Conservation (phyloP, 1,284 basidiomycete genomes). For the Rugosomyces carneus region DNA sequence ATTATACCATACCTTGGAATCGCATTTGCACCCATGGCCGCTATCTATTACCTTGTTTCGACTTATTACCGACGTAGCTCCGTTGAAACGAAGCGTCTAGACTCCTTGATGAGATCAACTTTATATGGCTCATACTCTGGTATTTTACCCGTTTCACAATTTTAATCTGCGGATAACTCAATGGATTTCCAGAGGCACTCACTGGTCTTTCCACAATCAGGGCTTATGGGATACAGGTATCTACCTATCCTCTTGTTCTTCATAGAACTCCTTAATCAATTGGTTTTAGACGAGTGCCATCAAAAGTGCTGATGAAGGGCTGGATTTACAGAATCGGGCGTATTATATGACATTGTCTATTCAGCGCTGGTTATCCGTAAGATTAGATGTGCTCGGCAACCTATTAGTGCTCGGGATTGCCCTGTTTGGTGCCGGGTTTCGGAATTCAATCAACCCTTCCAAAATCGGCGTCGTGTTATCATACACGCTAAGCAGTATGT, state of each 20-base stretch:
- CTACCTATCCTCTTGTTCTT: not conserved
- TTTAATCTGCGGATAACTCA: not conserved
- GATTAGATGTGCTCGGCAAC: slow-evolving; percentile 65
- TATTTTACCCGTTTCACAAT: slow-evolving; percentile 13
- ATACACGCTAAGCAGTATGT: slow-evolving; percentile 55
- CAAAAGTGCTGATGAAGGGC: slow-evolving; percentile 42
- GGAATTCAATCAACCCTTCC: slow-evolving; percentile 35
- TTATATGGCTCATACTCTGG: slow-evolving; percentile 50
- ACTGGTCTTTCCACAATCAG: slow-evolving; percentile 41
- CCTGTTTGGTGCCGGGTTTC: slow-evolving; percentile 56
- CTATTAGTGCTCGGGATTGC: slow-evolving; percentile 68
- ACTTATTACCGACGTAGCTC: slow-evolving; percentile 51
- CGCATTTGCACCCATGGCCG: slow-evolving; percentile 46
- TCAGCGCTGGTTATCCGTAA: slow-evolving; percentile 53
- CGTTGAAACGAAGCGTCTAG: slow-evolving; percentile 64
- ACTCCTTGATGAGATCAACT: slow-evolving; percentile 60
- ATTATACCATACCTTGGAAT: slow-evolving; percentile 59
- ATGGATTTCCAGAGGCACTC: slow-evolving; percentile 29
- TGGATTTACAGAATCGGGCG: slow-evolving; percentile 72
- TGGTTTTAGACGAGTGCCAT: slow-evolving; percentile 39
- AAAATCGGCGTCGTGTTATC: slow-evolving; percentile 57
- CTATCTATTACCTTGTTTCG: slow-evolving; percentile 44
- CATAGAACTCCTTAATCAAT: not conserved
- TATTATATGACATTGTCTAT: slow-evolving; percentile 72
- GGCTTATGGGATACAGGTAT: slow-evolving; percentile 37